Conservation (phyloP, 2,329 filamentous ascomycete genomes). For the Colletotrichum tabaci region DNA sequence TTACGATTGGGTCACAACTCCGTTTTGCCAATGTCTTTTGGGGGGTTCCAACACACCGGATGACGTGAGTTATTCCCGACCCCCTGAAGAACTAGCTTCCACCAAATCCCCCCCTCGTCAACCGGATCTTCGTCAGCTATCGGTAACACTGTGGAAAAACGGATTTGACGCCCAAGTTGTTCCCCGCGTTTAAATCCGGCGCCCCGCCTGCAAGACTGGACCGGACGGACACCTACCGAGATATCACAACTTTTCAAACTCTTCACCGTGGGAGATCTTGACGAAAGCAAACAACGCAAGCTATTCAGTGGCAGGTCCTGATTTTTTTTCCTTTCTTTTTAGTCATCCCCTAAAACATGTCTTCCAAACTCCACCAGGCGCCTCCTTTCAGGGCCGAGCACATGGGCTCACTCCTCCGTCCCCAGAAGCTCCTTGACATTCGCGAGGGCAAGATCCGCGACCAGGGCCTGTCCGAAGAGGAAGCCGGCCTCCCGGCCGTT, state of each 20-base stretch:
- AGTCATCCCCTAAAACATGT: slow-evolving; percentile 10
- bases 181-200: slow-evolving; percentile 36
- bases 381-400: slow-evolving; percentile 83
- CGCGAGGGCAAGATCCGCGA: slow-evolving; percentile 71
- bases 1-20: neutral
- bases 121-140: slow-evolving; percentile 28
- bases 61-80: slow-evolving; percentile 21
- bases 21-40: neutral
- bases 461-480: slow-evolving; percentile 57
- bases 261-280: neutral
- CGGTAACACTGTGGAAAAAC: slow-evolving; percentile 3
- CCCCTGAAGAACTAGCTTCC: neutral
- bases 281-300: neutral
- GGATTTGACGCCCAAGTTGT: slow-evolving; percentile 33
- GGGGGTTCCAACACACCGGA: neutral
- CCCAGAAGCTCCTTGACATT: slow-evolving; percentile 66
- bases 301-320: no score
- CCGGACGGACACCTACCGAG: slow-evolving; percentile 8
- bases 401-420: slow-evolving; percentile 81
- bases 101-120: neutral
- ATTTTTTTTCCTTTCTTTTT: accelerated
- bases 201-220: slow-evolving; percentile 16
- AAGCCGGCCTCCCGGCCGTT: slow-evolving; percentile 68
- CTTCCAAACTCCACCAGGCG: slow-evolving; percentile 39
- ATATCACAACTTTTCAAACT: slow-evolving; percentile 15